These are phyloP conservation scores for Rosa persica DNA, from an alignment of 306 rosid species.

Conservation along the genomic window DNA sequence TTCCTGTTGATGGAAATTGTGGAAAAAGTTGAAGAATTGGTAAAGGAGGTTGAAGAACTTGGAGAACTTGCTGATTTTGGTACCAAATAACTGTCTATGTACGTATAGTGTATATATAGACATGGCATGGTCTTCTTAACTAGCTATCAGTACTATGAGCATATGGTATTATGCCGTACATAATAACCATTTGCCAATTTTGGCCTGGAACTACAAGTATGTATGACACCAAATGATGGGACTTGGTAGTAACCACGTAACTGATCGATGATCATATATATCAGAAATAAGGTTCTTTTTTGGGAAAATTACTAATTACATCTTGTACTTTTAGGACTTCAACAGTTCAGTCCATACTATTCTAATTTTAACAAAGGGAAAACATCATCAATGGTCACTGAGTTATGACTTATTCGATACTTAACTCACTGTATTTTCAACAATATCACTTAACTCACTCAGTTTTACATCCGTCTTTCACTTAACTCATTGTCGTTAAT, in stretches of 20 bases:
- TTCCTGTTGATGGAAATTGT: conserved; percentile 50
- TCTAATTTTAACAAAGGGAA: no score
- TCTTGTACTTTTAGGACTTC: no score
- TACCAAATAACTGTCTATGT: neutral
- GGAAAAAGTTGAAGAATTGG: conserved; percentile 60
- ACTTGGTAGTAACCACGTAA: neutral
- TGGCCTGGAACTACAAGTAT: neutral
- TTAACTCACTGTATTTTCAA: no score
- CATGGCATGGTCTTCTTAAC: neutral
- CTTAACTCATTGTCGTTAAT: no score
- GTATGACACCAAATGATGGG: conserved; percentile 3
- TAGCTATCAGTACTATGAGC: neutral
- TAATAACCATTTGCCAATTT: conserved; percentile 15
- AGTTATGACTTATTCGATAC: no score
- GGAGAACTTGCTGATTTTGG: conserved; percentile 53
- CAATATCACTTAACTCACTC: no score
- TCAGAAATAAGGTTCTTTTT: neutral
- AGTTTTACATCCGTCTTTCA: no score
- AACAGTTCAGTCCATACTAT: no score
- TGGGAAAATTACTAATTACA: no score
- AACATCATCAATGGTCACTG: no score
- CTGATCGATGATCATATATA: neutral
- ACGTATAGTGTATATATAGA: neutral
- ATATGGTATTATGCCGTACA: neutral
- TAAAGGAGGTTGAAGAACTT: conserved; percentile 61